Evolutionary conservation across 257 asterid species (phyloP).

Genomic region (Forsythia suspensa): DNA sequence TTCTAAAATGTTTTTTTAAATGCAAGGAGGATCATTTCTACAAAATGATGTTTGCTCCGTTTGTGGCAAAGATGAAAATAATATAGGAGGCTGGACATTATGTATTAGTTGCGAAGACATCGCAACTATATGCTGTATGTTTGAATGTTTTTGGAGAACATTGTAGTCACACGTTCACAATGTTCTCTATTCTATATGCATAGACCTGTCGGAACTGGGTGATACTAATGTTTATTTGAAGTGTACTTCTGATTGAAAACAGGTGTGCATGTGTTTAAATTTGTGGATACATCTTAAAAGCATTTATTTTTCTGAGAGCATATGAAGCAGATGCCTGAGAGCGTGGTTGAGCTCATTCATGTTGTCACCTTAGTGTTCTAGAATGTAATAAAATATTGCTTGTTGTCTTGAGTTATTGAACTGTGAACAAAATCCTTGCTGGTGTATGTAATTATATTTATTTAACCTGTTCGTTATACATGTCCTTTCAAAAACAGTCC

Average conservation of each 20-base stretch:
- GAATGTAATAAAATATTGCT: not conserved
- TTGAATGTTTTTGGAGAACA: not conserved
- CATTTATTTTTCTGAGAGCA: not conserved
- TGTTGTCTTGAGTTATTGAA: not conserved
- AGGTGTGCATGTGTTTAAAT: not conserved
- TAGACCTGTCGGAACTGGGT: not conserved
- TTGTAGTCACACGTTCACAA: not conserved
- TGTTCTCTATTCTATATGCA: too few species aligned
- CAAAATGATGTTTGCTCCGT: not conserved
- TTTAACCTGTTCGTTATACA: not conserved
- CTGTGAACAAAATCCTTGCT: not conserved
- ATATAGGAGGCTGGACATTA: not conserved
- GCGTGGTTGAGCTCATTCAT: not conserved
- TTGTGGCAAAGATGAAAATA: not conserved
- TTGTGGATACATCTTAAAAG: not conserved
- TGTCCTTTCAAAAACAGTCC: slow-evolving; percentile 57
- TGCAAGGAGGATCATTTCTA: not conserved
- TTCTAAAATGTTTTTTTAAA: not conserved
- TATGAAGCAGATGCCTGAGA: not conserved
- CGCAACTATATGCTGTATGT: not conserved
- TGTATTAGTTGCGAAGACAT: not conserved
- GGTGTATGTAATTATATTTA: not conserved
- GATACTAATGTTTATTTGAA: not conserved
- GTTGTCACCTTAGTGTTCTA: not conserved
- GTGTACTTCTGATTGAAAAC: not conserved